Conservation (phyloP, 805 yeast species). For the Wickerhamomyces subpelliculosus region DNA sequence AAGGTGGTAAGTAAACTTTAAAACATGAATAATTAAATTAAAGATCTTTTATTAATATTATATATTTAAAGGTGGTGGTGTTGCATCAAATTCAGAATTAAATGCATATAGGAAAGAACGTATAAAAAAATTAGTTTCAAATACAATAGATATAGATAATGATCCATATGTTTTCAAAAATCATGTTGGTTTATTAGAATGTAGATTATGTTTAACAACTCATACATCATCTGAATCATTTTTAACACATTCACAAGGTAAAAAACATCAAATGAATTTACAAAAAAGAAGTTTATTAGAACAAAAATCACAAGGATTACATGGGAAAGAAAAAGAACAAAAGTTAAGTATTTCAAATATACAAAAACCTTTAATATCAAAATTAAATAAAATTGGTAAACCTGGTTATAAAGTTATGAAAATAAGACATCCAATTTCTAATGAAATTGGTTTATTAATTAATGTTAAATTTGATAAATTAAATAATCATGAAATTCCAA, state of each 20-base stretch:
- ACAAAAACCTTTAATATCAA: conserved; percentile 30
- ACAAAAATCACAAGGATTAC: conserved; percentile 3
- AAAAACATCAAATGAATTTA: conserved; percentile 70
- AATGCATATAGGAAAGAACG: conserved; percentile 65
- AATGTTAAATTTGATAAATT: conserved; percentile 51
- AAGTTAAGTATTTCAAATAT: conserved; percentile 1
- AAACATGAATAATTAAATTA: no score
- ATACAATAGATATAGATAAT: conserved; percentile 43
- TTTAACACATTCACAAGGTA: conserved; percentile 77
- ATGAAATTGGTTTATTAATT: conserved; percentile 58
- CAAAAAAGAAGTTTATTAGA: conserved; percentile 48
- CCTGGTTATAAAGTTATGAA: conserved; percentile 69
- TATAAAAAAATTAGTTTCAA: conserved; percentile 47
- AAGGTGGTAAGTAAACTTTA: conserved; percentile 58
- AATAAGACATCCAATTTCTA: conserved; percentile 53
- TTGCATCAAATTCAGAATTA: conserved; percentile 67
- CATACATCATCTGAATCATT: conserved; percentile 79
- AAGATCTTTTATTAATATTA: conserved; percentile 2
- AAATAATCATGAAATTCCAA: conserved; percentile 41
- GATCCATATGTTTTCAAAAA: conserved; percentile 85
- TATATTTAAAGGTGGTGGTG: conserved; percentile 48
- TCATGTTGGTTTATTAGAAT: conserved; percentile 79
- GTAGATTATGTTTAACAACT: conserved; percentile 75
- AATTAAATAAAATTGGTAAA: conserved; percentile 42
- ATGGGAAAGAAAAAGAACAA: conserved; percentile 6